Base-by-base conservation (phyloP, 345 rosid genomes). In the Syzygium oleosum region DNA sequence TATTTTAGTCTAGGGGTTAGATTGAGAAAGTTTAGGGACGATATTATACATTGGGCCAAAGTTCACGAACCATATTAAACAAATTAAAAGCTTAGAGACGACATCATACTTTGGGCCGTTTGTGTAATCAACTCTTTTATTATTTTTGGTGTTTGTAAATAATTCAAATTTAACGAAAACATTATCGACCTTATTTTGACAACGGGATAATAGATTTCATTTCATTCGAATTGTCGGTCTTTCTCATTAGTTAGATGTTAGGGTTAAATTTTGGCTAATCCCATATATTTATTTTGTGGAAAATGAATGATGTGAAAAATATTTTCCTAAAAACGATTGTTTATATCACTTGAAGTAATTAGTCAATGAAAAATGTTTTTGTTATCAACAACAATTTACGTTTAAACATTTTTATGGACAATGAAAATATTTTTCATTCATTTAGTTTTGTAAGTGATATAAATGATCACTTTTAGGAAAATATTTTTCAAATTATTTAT, bases 11-110 rank as follows among this genome's bases (percentile, higher is more conserved):
- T 34, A 38, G 27, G 49, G 12, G 2, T 17, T 19, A 19, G 12
- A 41, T 73, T 9, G 0, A 34, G 19, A 53, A 16, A 53, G 16
- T 17, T 16, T 21, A 2, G 17, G 55, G 8, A 53, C 55, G 1
- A 53, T 17, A 53, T 17, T 53, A 8, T 17, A 8, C 23, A 65
- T 16, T 16, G 9, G 34, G 34, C 13, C 4, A 61, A 65, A 38
- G 2, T 73, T 73, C 4, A 73, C 5, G 1, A 21, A 38, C 0
- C 21, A 0, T 5, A 10, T 73, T 34, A 3, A 73, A 17, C 3
- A 73, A 73, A 73, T 19, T 73, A 73, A 73, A 73, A 34, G 5
- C 9, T 9, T 2, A 19, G 2, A 9, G 1, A 9, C 4, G 49
- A 2, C 4, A 38, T 73, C 5, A 0, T 0, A 34, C 1, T 19